Percentiles rank a stretch among this genome's conserved stretches.
Conservation (phyloP, 257 asterid genomes). For the Dorcoceras hygrometricum region DNA sequence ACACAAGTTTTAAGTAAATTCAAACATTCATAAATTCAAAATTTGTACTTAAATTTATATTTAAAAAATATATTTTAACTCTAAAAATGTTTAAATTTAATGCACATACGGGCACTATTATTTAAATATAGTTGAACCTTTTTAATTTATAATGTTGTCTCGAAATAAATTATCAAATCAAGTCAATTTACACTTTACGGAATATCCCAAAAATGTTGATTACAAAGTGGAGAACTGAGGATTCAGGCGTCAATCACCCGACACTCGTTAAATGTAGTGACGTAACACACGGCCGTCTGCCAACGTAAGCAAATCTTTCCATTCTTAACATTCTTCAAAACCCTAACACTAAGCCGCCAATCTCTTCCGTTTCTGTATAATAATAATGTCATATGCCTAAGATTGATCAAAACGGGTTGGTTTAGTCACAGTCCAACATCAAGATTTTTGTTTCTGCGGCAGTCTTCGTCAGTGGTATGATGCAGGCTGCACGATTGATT, state of each 20-base stretch:
- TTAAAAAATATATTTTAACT: too few species aligned
- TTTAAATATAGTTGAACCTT: too few species aligned
- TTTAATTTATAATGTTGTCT: too few species aligned
- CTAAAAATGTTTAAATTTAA: too few species aligned
- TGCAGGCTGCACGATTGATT: background rate
- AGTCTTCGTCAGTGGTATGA: background rate
- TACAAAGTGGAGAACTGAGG: background rate
- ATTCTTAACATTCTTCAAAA: background rate
- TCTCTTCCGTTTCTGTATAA: conserved; percentile 5
- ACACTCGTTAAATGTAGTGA: background rate
- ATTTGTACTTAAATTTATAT: too few species aligned
- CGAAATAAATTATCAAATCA: too few species aligned
- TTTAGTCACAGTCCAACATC: background rate
- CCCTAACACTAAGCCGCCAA: conserved; percentile 13
- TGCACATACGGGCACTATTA: too few species aligned
- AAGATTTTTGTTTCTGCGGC: background rate
- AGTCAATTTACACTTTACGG: background rate
- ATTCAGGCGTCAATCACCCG: background rate
- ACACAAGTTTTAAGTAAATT: too few species aligned
- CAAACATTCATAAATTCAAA: too few species aligned
- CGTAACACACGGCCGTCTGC: background rate
- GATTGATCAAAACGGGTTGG: conserved; percentile 14
- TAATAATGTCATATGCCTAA: background rate
- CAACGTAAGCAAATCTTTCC: background rate
- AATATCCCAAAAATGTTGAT: background rate